Percentiles rank a stretch among this genome's conserved stretches.
Conservation (phyloP, 176 grass and related monocot species). For the sorghum (Sorghum bicolor) region DNA sequence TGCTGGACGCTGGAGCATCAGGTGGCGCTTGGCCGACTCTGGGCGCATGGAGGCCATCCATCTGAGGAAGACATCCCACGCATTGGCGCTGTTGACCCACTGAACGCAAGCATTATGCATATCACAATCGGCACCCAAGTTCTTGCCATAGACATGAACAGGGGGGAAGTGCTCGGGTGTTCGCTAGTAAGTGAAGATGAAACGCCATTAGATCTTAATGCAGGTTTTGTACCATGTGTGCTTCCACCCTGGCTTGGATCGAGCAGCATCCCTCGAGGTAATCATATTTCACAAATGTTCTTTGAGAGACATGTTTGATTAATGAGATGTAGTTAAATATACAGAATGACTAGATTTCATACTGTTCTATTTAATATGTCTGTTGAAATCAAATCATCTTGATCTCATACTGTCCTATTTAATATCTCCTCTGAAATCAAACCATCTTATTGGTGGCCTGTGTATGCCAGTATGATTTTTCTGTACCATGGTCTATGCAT, state of each 20-base stretch:
- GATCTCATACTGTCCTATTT: no score
- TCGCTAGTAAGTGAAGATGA: background rate
- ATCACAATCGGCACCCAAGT: background rate
- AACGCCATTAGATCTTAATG: background rate
- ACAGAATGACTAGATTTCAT: background rate
- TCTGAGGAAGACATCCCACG: background rate
- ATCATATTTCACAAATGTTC: background rate
- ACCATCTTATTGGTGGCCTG: background rate
- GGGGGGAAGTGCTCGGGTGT: background rate
- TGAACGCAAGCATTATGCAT: conserved; percentile 8
- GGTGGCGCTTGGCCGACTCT: background rate
- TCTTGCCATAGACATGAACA: background rate
- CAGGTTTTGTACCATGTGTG: background rate
- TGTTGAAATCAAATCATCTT: background rate
- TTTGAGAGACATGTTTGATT: background rate
- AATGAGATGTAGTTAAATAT: background rate
- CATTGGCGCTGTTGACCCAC: background rate
- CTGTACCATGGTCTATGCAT: background rate
- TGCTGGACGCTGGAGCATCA: conserved; percentile 24
- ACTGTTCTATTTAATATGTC: background rate
- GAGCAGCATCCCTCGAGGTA: background rate
- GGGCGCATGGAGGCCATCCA: background rate
- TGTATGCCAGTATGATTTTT: background rate
- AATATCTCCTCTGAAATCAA: background rate
- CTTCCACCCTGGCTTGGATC: background rate